Base-by-base conservation (phyloP, 2,329 filamentous ascomycete genomes). In the Graphiopsis chlorocephala region DNA sequence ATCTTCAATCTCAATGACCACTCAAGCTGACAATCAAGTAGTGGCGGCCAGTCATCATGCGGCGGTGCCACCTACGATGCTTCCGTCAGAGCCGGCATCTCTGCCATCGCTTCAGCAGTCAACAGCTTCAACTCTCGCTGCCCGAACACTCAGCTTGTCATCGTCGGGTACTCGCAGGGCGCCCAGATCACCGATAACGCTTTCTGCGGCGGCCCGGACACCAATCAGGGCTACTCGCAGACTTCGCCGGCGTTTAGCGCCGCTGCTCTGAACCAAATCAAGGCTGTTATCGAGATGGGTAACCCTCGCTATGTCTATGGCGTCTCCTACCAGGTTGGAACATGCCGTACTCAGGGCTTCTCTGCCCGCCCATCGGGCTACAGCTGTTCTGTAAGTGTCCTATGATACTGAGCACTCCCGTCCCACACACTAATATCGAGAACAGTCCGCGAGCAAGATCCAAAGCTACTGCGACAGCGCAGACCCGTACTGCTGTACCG, bases 401-500 rank as follows among this genome's bases (percentile, higher is more conserved):
- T 26, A 29, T 20, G 6, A n/a, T 28, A 15, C n/a, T 29, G 17
- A 3, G 0, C 17, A 7, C 2, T 2, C 7, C 14, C 25, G 29
- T 35, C 12, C 12, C 3, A 53, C 3, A 53, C 8, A 8, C 52
- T 61, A 38, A 63, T 12, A 53, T 14, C 8, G 10, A 12, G 2
- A 10, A 12, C 25, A 62, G 60, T 62, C 60, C 25, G 60, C 60
- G 15, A 80, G 75, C 72, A 86, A 85, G 70, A 85, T 89, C 69
- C 79, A 88, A 77, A 86, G 85, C 4, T 90, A 89, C 80, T 90
- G 88, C 74, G 87, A 90, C 69, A 77, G 82, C 3, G 72, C 83
- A 6, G 87, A 89, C 68, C 87, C 87, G 0, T 89, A 87, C 77
- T 90, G 88, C 81, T 90, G 86, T 76, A 87, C 83, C 48, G 88